Percentiles rank a stretch among this genome's conserved stretches.
phyloP scores from a whole-genome alignment of 345 rosid species.

The Pugionium dolabratum region DNA sequence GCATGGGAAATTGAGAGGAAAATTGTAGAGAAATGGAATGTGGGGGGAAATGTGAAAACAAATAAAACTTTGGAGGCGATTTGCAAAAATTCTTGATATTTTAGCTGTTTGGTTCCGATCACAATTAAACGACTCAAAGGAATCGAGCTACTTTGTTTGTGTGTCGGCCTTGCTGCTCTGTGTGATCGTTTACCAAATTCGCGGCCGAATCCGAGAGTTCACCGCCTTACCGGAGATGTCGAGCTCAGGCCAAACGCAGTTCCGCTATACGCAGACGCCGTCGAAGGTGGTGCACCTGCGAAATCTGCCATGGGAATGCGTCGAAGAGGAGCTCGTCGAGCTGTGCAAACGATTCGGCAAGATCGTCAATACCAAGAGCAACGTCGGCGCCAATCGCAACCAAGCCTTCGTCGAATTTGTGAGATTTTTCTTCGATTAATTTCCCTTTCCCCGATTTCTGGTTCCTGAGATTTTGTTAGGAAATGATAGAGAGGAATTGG shows the following conservation, averaged over 20 bases:
- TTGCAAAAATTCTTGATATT: slow-evolving; percentile 5
- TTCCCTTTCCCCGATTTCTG: neutral
- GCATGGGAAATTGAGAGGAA: too few relatives aligned
- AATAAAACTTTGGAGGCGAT: neutral
- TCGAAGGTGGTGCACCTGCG: slow-evolving; percentile 93
- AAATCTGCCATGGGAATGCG: slow-evolving; percentile 93
- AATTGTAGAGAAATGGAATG: too few relatives aligned
- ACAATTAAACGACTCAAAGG: neutral
- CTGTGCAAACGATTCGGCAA: slow-evolving; percentile 91
- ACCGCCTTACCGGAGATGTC: slow-evolving; percentile 45
- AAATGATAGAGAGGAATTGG: neutral
- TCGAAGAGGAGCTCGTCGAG: slow-evolving; percentile 90
- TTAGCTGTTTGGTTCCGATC: slow-evolving; percentile 30
- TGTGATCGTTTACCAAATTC: neutral
- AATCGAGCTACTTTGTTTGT: slow-evolving; percentile 1
- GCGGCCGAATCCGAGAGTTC: neutral
- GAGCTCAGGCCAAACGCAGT: slow-evolving; percentile 77
- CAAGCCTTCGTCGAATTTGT: slow-evolving; percentile 97
- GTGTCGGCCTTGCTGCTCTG: slow-evolving; percentile 18
- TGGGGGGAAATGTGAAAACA: neutral
- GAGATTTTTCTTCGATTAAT: slow-evolving; percentile 27
- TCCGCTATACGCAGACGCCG: slow-evolving; percentile 93
- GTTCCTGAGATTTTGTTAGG: slow-evolving; percentile 5
- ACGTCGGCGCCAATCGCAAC: slow-evolving; percentile 92
- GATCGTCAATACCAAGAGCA: slow-evolving; percentile 90